Conservation (phyloP, 345 rosid species). For the Erysimum cheiranthoides region DNA sequence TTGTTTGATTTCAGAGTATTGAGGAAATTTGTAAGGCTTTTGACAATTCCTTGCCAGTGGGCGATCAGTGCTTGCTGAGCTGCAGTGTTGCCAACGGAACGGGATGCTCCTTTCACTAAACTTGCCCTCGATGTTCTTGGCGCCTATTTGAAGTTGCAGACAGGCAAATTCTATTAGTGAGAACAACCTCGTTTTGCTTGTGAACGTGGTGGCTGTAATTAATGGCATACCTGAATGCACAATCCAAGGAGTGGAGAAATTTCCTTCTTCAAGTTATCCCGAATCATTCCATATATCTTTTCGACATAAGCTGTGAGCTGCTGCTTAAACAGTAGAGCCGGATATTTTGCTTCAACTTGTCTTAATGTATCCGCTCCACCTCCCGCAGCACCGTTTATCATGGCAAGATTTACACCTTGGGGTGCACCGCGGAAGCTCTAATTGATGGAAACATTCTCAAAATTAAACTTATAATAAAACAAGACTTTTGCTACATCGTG, state of each 20-base stretch:
- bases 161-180: neutral
- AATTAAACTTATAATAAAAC: neutral
- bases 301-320: constrained; percentile 97
- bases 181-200: neutral
- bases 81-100: constrained; percentile 75
- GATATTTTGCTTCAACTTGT: constrained; percentile 98
- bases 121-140: constrained; percentile 98
- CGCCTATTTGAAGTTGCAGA: constrained; percentile 56
- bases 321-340: constrained; percentile 95
- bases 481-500: constrained; percentile 7
- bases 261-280: constrained; percentile 95
- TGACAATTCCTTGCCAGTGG: constrained; percentile 97
- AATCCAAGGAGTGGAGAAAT: constrained; percentile 95
- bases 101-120: constrained; percentile 87
- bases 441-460: constrained; percentile 31
- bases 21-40: constrained; percentile 89
- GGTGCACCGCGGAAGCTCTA: constrained; percentile 96
- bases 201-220: neutral
- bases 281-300: constrained; percentile 95
- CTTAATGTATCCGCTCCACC: constrained; percentile 71
- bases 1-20: constrained; percentile 75
- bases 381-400: constrained; percentile 63
- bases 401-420: constrained; percentile 79
- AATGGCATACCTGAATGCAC: constrained; percentile 83
- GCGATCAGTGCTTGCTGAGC: constrained; percentile 93